These are phyloP conservation scores for Reticulascus tulasneorum DNA, from an alignment of 2,329 filamentous ascomycete genomes.

Conservation along the genomic window DNA sequence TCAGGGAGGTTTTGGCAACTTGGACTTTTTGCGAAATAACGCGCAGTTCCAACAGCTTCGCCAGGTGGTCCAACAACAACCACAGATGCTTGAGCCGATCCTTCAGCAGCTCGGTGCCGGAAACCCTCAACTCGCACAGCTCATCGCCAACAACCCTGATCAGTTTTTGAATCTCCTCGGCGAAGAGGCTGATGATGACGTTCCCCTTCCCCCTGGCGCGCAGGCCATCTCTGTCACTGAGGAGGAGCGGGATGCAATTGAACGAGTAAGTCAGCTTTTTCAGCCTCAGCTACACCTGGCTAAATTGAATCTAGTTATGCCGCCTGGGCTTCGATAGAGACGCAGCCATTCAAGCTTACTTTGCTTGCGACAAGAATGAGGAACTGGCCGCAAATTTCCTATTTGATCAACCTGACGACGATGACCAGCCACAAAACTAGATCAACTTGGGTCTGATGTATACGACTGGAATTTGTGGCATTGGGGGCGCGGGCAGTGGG, in stretches of 20 bases:
- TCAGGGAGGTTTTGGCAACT: slow-evolving; percentile 63
- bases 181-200: slow-evolving; percentile 82
- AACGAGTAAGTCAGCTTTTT: slow-evolving; percentile 63
- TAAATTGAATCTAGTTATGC: slow-evolving; percentile 60
- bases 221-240: slow-evolving; percentile 90
- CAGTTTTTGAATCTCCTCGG: slow-evolving; percentile 88
- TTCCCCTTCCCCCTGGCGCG: slow-evolving; percentile 78
- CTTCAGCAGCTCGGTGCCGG: slow-evolving; percentile 92
- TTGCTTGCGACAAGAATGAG: slow-evolving; percentile 99
- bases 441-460: slow-evolving; percentile 9
- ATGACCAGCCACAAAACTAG: slow-evolving; percentile 51
- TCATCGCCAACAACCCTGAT: slow-evolving; percentile 88
- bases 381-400: slow-evolving; percentile 97
- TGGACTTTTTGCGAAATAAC: slow-evolving; percentile 93
- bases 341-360: slow-evolving; percentile 95
- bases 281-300: slow-evolving; percentile 2
- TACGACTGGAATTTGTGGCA: too few species aligned
- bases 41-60: slow-evolving; percentile 97
- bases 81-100: slow-evolving; percentile 97
- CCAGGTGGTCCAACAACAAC: slow-evolving; percentile 95
- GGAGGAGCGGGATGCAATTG: slow-evolving; percentile 95
- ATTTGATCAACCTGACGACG: slow-evolving; percentile 93
- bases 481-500: too few species aligned
- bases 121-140: slow-evolving; percentile 88
- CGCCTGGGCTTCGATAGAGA: slow-evolving; percentile 90